These are phyloP conservation scores for Clavulina sp. DNA, from an alignment of 768 basidiomycete species.

Conservation along the genomic window DNA sequence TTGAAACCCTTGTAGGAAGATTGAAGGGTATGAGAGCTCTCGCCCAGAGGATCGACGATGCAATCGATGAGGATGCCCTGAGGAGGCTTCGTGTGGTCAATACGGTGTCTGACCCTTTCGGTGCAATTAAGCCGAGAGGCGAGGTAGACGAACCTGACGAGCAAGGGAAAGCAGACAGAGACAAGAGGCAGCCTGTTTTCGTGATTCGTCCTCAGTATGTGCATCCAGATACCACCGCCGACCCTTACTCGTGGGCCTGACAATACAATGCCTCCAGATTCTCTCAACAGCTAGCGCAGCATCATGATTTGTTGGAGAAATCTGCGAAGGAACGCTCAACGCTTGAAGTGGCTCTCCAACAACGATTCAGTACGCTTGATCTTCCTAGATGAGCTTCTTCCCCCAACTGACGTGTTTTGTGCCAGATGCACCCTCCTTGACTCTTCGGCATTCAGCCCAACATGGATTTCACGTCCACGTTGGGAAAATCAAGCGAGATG, in stretches of 20 bases:
- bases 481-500: constrained; percentile 43
- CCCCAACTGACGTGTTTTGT: background rate
- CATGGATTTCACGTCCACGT: constrained; percentile 67
- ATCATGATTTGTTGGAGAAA: constrained; percentile 32
- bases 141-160: constrained; percentile 10
- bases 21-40: constrained; percentile 36
- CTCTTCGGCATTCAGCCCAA: constrained; percentile 46
- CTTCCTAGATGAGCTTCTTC: background rate
- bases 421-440: constrained; percentile 52
- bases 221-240: too few relatives aligned
- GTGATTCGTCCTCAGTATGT: too few relatives aligned
- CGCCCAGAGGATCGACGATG: constrained; percentile 36
- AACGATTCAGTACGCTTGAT: constrained; percentile 30
- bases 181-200: too few relatives aligned
- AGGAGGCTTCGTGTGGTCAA: too few relatives aligned
- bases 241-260: background rate
- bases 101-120: too few relatives aligned
- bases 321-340: constrained; percentile 30
- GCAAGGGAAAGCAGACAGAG: background rate
- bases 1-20: constrained; percentile 35
- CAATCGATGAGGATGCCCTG: constrained; percentile 24
- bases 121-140: constrained; percentile 11
- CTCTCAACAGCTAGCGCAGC: constrained; percentile 31
- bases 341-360: constrained; percentile 39
- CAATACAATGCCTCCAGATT: constrained; percentile 26